phyloP scores from a whole-genome alignment of 768 basidiomycete species.

The Russula sp. region DNA sequence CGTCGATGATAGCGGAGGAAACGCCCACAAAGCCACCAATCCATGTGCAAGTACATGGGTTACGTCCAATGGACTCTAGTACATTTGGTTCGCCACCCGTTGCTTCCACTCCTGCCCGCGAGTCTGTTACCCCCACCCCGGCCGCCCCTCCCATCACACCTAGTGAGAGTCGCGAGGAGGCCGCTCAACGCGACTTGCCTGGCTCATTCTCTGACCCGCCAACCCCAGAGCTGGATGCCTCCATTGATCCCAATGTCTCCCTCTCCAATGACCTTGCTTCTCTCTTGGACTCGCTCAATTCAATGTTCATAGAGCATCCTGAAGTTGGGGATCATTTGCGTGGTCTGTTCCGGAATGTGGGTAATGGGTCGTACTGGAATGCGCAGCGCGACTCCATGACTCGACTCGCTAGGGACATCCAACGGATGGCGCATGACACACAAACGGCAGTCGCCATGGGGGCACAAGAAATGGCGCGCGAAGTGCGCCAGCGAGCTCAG shows the following conservation, averaged over 20 bases:
- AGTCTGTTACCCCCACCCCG: conserved; percentile 15
- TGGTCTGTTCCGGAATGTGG: conserved; percentile 55
- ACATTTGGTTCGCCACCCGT: conserved; percentile 21
- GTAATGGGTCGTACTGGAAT: conserved; percentile 64
- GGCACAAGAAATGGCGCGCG: conserved; percentile 31
- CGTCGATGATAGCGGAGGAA: conserved; percentile 38
- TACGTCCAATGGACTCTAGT: conserved; percentile 20
- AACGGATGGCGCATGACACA: conserved; percentile 38
- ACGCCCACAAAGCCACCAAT: conserved; percentile 51
- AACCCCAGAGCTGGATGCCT: conserved; percentile 41
- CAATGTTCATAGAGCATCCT: conserved; percentile 57
- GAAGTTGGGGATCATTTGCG: conserved; percentile 65
- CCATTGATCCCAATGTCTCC: conserved; percentile 35
- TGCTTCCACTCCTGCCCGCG: conserved; percentile 17
- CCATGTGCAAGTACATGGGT: conserved; percentile 43
- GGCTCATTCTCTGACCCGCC: conserved; percentile 41
- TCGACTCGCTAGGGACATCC: conserved; percentile 49
- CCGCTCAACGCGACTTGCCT: neutral
- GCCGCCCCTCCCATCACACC: conserved; percentile 3
- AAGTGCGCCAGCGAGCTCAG: conserved; percentile 46
- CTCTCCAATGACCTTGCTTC: conserved; percentile 60
- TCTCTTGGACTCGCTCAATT: conserved; percentile 50
- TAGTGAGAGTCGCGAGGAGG: neutral
- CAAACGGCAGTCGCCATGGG: conserved; percentile 33
- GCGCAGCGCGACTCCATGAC: conserved; percentile 55